phyloP scores from a whole-genome alignment of 192 early-diverging fungal genomes.

The Martensiomyces pterosporus region DNA sequence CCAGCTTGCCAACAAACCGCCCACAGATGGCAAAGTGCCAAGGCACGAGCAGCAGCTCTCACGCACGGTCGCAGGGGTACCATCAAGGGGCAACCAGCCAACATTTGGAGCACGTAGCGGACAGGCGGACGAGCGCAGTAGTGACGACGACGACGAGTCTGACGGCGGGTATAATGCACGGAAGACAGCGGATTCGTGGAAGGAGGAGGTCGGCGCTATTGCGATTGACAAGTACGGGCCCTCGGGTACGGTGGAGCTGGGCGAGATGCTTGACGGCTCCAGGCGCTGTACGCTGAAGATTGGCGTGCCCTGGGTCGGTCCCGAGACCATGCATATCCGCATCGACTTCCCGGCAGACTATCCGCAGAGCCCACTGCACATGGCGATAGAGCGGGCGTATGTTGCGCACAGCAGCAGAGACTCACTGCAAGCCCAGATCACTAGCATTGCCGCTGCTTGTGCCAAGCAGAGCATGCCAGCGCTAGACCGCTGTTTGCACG shows the following conservation, averaged over 20 bases:
- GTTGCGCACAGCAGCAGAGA: slow-evolving; percentile 5
- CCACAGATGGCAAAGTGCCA: too few species aligned
- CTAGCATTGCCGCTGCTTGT: slow-evolving; percentile 12
- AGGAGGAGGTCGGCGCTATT: slow-evolving; percentile 6
- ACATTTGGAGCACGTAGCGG: background rate
- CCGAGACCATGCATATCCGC: slow-evolving; percentile 17
- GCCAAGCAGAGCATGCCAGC: slow-evolving; percentile 17
- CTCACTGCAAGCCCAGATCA: background rate
- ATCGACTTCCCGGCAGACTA: slow-evolving; percentile 25
- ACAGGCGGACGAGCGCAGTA: slow-evolving; percentile 36
- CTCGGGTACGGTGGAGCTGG: slow-evolving; percentile 7
- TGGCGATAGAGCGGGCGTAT: slow-evolving; percentile 9
- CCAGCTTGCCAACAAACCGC: slow-evolving; percentile 10
- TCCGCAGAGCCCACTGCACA: slow-evolving; percentile 9
- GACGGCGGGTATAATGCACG: slow-evolving; percentile 2
- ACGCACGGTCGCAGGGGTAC: too few species aligned
- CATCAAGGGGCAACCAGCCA: too few species aligned
- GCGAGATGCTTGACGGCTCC: slow-evolving; percentile 2
- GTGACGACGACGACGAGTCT: slow-evolving; percentile 39
- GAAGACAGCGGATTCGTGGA: slow-evolving; percentile 1
- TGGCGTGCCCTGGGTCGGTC: slow-evolving; percentile 33
- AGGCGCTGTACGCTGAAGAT: slow-evolving; percentile 14
- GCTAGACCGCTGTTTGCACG: slow-evolving; percentile 32
- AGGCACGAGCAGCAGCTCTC: too few species aligned
- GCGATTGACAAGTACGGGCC: slow-evolving; percentile 13